phyloP scores from a whole-genome alignment of 305 asterid genomes.

The Euphrasia arctica region DNA sequence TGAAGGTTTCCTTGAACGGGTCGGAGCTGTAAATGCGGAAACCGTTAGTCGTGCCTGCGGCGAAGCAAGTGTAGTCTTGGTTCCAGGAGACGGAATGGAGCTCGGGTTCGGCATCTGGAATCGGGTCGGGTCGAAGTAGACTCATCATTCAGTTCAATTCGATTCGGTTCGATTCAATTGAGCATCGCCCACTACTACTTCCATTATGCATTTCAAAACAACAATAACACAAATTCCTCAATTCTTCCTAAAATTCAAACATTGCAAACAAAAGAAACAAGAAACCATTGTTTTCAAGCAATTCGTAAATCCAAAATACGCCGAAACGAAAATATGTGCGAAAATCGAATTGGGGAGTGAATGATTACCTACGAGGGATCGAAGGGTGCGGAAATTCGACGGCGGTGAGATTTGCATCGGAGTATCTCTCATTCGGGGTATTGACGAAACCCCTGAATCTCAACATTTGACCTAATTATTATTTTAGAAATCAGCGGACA shows the following conservation, averaged over 20 bases:
- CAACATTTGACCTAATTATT: neutral
- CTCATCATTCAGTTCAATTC: too few species aligned
- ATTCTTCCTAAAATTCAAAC: neutral
- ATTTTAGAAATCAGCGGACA: neutral
- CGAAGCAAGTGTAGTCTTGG: slow-evolving; percentile 1
- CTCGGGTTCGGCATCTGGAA: neutral
- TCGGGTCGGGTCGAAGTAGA: neutral
- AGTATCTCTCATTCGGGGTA: neutral
- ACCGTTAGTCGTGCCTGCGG: neutral
- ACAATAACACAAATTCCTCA: neutral
- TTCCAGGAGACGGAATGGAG: neutral
- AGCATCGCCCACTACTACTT: neutral
- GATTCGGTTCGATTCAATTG: too few species aligned
- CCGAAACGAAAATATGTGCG: neutral
- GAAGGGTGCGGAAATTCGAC: neutral
- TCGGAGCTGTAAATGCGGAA: neutral
- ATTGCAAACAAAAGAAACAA: neutral
- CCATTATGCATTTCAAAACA: neutral
- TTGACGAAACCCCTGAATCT: neutral
- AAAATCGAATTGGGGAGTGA: neutral
- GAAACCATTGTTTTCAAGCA: too few species aligned
- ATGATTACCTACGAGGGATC: neutral
- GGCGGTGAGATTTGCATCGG: neutral
- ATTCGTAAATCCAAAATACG: neutral
- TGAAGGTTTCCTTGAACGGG: neutral